These are phyloP conservation scores for Chaetomium fimeti DNA, from an alignment of 495 filamentous ascomycete genomes.

Conservation along the genomic window DNA sequence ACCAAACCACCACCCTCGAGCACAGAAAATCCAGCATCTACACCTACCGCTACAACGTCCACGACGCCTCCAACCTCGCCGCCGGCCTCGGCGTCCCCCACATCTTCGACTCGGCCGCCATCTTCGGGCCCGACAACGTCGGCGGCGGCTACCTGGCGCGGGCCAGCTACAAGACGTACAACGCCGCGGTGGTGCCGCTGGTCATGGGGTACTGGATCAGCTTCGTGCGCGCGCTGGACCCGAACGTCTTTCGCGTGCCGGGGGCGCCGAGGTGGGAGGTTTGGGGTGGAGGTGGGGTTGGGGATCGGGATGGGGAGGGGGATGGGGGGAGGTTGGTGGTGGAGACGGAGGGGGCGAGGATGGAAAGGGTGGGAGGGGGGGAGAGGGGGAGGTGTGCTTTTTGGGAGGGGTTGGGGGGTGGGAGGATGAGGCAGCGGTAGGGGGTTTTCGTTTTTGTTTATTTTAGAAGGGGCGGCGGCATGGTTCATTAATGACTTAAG, in stretches of 20 bases:
- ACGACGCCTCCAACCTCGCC: constrained; percentile 25
- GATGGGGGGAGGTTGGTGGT: constrained; percentile 27
- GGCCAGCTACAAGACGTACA: constrained; percentile 41
- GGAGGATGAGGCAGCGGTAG: constrained; percentile 35
- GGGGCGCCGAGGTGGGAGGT: constrained; percentile 37
- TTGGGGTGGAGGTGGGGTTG: constrained; percentile 28
- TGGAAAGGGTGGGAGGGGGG: constrained; percentile 36
- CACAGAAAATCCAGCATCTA: constrained; percentile 2
- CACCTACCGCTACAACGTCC: constrained; percentile 35
- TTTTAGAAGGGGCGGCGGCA: too few relatives aligned
- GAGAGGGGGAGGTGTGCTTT: constrained; percentile 33
- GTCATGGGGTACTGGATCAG: constrained; percentile 47
- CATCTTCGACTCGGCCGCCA: constrained; percentile 42
- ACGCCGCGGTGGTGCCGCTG: constrained; percentile 35
- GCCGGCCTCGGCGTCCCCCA: constrained; percentile 25
- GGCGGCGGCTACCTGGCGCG: constrained; percentile 13
- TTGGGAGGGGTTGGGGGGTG: constrained; percentile 41
- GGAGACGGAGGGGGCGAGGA: constrained; percentile 37
- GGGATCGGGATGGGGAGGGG: constrained; percentile 1
- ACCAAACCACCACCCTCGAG: not conserved
- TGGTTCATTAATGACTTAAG: too few relatives aligned
- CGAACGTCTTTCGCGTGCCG: constrained; percentile 22
- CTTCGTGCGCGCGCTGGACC: constrained; percentile 43
- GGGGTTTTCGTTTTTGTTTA: too few relatives aligned
- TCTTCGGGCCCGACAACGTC: constrained; percentile 45